Evolutionary conservation across 2,329 filamentous ascomycete species (phyloP), one percentile per base, ranked within the genome.

Genomic region (Monosporascus sp.): DNA sequence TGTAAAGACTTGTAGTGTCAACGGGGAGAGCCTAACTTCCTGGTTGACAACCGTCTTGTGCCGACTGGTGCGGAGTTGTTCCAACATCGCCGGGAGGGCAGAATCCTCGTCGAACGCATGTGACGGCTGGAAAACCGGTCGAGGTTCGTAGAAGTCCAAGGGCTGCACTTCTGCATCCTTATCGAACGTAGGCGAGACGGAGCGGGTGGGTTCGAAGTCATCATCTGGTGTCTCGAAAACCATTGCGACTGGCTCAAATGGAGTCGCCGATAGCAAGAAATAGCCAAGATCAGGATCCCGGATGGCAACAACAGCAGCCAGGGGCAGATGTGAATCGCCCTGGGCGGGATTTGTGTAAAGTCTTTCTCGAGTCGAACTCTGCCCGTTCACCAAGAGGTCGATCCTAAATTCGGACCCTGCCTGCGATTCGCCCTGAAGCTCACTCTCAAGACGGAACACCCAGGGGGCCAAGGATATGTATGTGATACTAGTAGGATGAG

Each of bases 1-100:
- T 27, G 86, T 88, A 59, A 93, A 81, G 38, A 90, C 76, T 57
- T 85, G 80, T 18, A 92, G 75, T 2, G 86, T 89, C 22, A 86
- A 81, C 14, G 86, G 83, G 22, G 85, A 88, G 22, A 91, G 78
- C 54, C 82, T 79, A 51, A 92, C 76, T 62, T 88, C 83, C 55
- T 89, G 85, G 53, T 81, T 82, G 48, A 89, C 71, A 25, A 84
- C 68, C 5, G 81, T 76, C 68, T 81, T 81, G 67, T 85, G 78
- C 50, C 81, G 78, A 45, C 81, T 80, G 2, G 83, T 83, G 47
- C 80, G 78, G 38, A 84, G 70, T 45, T 74, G 72, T 49, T 82
- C 78, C 14, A 86, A 72, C 47, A 86, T 71, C 27, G 68, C 67
- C 3, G 83, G 80, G 8, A 89, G 67, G 24, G 74, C 72, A 5